Percentiles rank a stretch among this genome's conserved stretches.
Evolutionary conservation across 2,329 filamentous ascomycete species (phyloP).

Genomic region (Colletotrichum magnum): DNA sequence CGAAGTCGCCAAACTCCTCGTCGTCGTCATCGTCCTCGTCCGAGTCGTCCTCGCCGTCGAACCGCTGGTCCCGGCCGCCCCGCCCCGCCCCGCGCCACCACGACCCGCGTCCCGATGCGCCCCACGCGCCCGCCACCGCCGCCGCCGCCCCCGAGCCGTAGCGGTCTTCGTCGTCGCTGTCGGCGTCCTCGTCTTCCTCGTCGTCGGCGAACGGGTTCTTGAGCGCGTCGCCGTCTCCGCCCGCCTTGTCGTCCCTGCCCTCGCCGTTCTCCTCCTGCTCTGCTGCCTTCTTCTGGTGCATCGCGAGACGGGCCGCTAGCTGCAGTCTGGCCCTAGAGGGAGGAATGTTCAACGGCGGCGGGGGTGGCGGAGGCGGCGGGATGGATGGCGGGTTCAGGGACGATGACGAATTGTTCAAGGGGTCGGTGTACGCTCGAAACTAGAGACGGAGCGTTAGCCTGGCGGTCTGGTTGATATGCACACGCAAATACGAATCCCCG

Average conservation of each 20-base stretch:
- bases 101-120: constrained; percentile 53
- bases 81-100: constrained; percentile 64
- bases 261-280: constrained; percentile 58
- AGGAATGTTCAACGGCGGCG: constrained; percentile 85
- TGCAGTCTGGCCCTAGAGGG: constrained; percentile 90
- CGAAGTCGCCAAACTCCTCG: constrained; percentile 79
- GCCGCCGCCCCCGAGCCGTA: constrained; percentile 24
- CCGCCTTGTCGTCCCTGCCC: constrained; percentile 48
- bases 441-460: constrained; percentile 47
- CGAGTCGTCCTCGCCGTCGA: constrained; percentile 61
- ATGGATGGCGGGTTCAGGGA: constrained; percentile 71
- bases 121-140: constrained; percentile 48
- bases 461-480: constrained; percentile 15
- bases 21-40: constrained; percentile 69
- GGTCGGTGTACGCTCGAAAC: constrained; percentile 73
- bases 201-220: constrained; percentile 71
- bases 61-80: constrained; percentile 48
- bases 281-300: constrained; percentile 76
- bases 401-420: constrained; percentile 61
- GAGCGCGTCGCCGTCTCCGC: constrained; percentile 45
- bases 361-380: constrained; percentile 74
- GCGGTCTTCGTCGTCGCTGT: constrained; percentile 66
- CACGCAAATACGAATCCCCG: constrained; percentile 3
- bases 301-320: constrained; percentile 87
- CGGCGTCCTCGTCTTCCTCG: constrained; percentile 62